A percentile compares a stretch with the other conserved stretches of the same genome.
These are phyloP conservation scores for Cinnamomum micranthum DNA, from an alignment of 164 flowering plant genomes.

Conservation along the genomic window DNA sequence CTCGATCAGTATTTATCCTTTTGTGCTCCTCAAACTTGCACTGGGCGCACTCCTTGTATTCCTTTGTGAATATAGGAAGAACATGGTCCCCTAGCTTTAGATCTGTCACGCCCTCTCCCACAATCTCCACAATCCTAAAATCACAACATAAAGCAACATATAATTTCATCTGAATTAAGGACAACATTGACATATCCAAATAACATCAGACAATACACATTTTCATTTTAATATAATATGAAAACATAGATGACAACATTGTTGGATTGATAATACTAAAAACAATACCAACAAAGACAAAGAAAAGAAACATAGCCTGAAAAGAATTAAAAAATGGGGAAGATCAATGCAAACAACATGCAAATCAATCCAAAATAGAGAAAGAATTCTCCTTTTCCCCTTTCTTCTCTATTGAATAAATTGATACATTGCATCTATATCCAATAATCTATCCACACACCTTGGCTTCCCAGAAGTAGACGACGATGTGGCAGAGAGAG, in stretches of 20 bases:
- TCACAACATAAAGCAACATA: not conserved
- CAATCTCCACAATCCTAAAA: slow-evolving; percentile 53
- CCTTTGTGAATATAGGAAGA: slow-evolving; percentile 68
- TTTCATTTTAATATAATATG: no score
- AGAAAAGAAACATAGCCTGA: not conserved
- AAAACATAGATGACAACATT: no score
- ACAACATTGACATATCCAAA: no score
- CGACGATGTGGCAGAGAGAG: slow-evolving; percentile 60
- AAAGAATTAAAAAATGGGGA: not conserved
- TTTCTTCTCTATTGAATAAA: not conserved
- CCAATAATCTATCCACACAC: slow-evolving; percentile 13
- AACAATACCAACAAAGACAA: not conserved
- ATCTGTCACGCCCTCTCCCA: slow-evolving; percentile 57
- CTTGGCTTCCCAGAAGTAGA: slow-evolving; percentile 71
- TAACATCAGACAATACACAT: no score
- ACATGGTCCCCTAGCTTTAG: slow-evolving; percentile 53
- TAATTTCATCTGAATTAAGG: no score
- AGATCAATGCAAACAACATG: slow-evolving; percentile 3
- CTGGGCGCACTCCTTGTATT: slow-evolving; percentile 52
- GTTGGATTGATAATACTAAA: no score
- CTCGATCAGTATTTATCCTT: slow-evolving; percentile 54
- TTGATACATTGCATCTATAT: not conserved
- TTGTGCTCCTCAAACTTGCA: slow-evolving; percentile 65
- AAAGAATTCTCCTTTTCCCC: not conserved
- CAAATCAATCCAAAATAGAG: not conserved